Base-by-base conservation (phyloP, 768 basidiomycete species). In the Pulveroboletus frians region DNA sequence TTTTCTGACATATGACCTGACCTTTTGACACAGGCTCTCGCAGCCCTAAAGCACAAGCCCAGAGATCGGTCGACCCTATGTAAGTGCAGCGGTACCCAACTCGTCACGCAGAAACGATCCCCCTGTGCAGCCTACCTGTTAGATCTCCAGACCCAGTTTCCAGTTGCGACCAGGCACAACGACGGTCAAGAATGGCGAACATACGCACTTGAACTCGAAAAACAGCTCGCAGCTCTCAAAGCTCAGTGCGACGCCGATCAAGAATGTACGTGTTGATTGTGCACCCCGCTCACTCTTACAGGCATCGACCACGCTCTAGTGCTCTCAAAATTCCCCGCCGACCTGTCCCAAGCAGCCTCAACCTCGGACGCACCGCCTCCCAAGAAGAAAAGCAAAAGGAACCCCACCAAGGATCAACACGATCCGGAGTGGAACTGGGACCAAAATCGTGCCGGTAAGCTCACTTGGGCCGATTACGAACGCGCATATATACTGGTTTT, bases 141-240 rank as follows among this genome's bases (percentile, higher is more conserved):
- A 3, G 66, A 64, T 26, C 58, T 67, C 8, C 60, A 53, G 27
- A 49, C 66, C 7, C 48, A n/a, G 6, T 66, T 67, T 35, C 60
- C 64, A 1, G n/a, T 49, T 30, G n/a, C 46, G 7, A 45, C 44
- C 46, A 18, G 47, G 34, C 31, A 43, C 14, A 23, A 31, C 3
- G 23, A 17, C 3, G 4, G 8, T 27, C 54, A 31, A 36, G 47
- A 51, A 9, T 67, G 66, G 66, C 57, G 58, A 40, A 45, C 50
- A 5, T 64, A 64, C 32, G 62, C 64, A n/a, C 58, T 67, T 34
- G 51, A 52, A n/a, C 64, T 66, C n/a, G 66, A 67, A 47, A 49
- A 49, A 42, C 54, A 57, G 13, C 56, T 67, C 14, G 30, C 53
- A 26, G 29, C 27, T 1, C 53, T 67, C 35, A 55, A 64, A 38